Conservation (phyloP, 1,284 basidiomycete species). For the Heimioporus retisporus region DNA sequence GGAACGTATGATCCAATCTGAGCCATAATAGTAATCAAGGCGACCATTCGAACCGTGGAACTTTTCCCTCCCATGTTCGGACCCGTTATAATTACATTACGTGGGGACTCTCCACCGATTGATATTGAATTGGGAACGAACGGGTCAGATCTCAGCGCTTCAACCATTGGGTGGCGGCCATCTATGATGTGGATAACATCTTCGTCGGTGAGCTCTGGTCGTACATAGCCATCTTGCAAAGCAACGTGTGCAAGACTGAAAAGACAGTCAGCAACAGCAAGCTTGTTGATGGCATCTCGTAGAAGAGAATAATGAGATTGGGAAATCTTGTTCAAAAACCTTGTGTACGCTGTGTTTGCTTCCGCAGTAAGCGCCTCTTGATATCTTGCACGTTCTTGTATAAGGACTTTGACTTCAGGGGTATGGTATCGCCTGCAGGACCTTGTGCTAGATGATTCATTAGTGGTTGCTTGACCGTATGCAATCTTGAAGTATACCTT, state of each 20-base stretch:
- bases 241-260: constrained; percentile 78
- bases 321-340: constrained; percentile 79
- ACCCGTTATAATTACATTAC: constrained; percentile 85
- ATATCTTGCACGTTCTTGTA: constrained; percentile 82
- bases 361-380: constrained; percentile 81
- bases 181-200: constrained; percentile 74
- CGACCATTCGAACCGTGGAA: constrained; percentile 80
- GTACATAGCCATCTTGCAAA: constrained; percentile 79
- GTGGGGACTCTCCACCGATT: constrained; percentile 64
- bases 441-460: constrained; percentile 72
- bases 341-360: constrained; percentile 71
- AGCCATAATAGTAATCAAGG: constrained; percentile 77
- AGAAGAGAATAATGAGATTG: constrained; percentile 75
- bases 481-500: constrained; percentile 54
- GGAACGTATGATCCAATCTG: constrained; percentile 83
- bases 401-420: constrained; percentile 73
- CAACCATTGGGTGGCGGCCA: constrained; percentile 87
- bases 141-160: constrained; percentile 77
- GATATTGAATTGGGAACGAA: constrained; percentile 82
- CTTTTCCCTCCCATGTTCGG: constrained; percentile 90
- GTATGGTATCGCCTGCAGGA: constrained; percentile 84
- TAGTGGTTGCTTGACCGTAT: constrained; percentile 14
- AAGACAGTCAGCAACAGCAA: constrained; percentile 87
- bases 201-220: constrained; percentile 70
- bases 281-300: constrained; percentile 79